Percentiles rank a stretch among this genome's conserved stretches.
Evolutionary conservation across 2,329 filamentous ascomycete genomes (phyloP).

Genomic region (Hortaea werneckii): DNA sequence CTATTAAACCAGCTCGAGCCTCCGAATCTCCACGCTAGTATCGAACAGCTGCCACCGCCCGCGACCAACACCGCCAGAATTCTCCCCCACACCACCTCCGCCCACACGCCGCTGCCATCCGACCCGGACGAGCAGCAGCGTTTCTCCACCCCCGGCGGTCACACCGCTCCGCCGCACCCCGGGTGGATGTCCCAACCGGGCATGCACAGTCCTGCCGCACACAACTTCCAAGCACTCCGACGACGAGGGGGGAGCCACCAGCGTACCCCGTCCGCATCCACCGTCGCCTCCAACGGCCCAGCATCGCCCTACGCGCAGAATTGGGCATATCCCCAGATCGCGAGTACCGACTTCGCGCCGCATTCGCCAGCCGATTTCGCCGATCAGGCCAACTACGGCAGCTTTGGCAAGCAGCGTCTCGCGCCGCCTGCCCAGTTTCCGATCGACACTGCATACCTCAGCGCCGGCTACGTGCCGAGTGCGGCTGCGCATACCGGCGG

Average conservation of each 20-base stretch:
- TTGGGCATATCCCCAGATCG: slow-evolving; percentile 31
- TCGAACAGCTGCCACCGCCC: background rate
- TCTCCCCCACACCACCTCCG: too few species aligned
- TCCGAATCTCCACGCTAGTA: background rate
- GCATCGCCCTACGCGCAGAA: slow-evolving; percentile 33
- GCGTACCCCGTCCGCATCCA: slow-evolving; percentile 27
- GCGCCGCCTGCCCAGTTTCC: slow-evolving; percentile 48
- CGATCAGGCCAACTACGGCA: slow-evolving; percentile 23
- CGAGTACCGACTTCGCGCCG: slow-evolving; percentile 35
- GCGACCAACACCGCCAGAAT: too few species aligned
- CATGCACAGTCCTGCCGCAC: slow-evolving; percentile 1
- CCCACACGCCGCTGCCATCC: background rate
- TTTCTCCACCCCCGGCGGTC: background rate
- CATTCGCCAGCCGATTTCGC: slow-evolving; percentile 28
- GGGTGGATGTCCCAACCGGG: slow-evolving; percentile 1
- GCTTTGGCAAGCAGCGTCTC: slow-evolving; percentile 39
- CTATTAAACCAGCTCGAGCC: background rate
- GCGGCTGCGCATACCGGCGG: slow-evolving; percentile 23
- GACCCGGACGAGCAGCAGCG: background rate
- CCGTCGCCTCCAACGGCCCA: slow-evolving; percentile 35
- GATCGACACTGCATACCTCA: slow-evolving; percentile 39
- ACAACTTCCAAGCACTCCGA: background rate
- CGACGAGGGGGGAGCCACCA: slow-evolving; percentile 16
- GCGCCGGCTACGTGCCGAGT: slow-evolving; percentile 21
- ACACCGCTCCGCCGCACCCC: background rate